These are phyloP conservation scores for Trichophyton simii DNA, from an alignment of 2,329 filamentous ascomycete species.

Conservation along the genomic window DNA sequence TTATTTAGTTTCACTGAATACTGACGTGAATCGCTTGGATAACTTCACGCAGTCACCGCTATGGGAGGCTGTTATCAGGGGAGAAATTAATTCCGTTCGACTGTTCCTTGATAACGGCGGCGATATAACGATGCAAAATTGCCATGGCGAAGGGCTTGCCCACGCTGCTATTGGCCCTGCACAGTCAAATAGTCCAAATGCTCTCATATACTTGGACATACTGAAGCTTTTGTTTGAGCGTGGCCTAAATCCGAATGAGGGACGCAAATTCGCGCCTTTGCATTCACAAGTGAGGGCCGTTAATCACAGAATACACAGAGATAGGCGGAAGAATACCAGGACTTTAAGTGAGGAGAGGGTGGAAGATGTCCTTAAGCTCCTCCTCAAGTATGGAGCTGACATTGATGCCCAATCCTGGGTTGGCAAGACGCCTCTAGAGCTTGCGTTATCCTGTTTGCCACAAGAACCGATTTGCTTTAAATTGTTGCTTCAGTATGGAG, in stretches of 20 bases:
- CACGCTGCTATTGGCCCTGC: neutral
- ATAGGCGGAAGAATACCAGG: neutral
- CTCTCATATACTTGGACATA: neutral
- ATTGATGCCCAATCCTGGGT: neutral
- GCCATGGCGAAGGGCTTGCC: neutral
- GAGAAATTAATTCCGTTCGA: neutral
- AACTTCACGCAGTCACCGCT: neutral
- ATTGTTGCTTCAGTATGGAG: neutral
- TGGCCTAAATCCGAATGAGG: neutral
- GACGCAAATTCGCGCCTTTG: neutral
- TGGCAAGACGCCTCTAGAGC: neutral
- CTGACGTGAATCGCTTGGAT: neutral
- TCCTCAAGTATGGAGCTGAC: slow-evolving; percentile 4
- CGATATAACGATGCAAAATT: neutral
- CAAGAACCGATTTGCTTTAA: neutral
- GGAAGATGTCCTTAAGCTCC: neutral
- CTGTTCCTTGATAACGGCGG: neutral
- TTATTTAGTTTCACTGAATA: neutral
- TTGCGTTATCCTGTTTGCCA: neutral
- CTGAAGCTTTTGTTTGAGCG: neutral
- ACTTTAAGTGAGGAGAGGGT: neutral
- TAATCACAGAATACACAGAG: neutral
- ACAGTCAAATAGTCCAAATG: neutral
- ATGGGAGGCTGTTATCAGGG: neutral
- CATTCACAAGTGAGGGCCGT: neutral